Percentiles rank a stretch among this genome's conserved stretches.
These are phyloP conservation scores for Calonectria crousiana DNA, from an alignment of 2,329 filamentous ascomycete species.

Conservation along the genomic window DNA sequence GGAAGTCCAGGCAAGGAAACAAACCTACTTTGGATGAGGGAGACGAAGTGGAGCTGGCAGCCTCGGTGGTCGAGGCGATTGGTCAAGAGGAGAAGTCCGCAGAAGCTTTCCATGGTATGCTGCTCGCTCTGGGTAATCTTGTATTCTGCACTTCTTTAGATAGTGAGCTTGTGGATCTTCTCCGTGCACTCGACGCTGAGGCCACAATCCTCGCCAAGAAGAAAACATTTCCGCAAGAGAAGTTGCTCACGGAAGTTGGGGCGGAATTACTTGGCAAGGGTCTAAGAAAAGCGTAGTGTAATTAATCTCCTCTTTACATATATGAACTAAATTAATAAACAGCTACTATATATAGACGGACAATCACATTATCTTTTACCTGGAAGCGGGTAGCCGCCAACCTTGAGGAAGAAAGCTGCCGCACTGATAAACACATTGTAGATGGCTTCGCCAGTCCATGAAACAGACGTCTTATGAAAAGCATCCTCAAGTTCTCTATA, in stretches of 20 bases:
- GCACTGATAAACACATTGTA: constrained; percentile 10
- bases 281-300: constrained; percentile 50
- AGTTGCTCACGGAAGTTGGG: constrained; percentile 68
- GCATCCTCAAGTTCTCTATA: constrained; percentile 21
- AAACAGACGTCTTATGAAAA: not conserved
- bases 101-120: constrained; percentile 81
- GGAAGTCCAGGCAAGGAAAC: constrained; percentile 70
- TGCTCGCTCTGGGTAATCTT: constrained; percentile 82
- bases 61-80: constrained; percentile 82
- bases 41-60: constrained; percentile 84
- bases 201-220: constrained; percentile 72
- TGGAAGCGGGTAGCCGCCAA: constrained; percentile 23
- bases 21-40: constrained; percentile 72
- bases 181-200: constrained; percentile 80
- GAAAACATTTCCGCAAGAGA: constrained; percentile 67
- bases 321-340: not conserved
- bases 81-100: constrained; percentile 68
- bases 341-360: not conserved
- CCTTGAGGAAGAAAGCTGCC: constrained; percentile 14
- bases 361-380: not conserved
- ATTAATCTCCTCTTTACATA: not conserved
- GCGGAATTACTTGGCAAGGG: constrained; percentile 64
- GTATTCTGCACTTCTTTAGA: constrained; percentile 77
- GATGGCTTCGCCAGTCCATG: constrained; percentile 17
- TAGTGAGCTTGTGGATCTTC: constrained; percentile 84